phyloP scores from a whole-genome alignment of 2,329 filamentous ascomycete genomes.

The Hymenotorrendiella dingleyae region DNA sequence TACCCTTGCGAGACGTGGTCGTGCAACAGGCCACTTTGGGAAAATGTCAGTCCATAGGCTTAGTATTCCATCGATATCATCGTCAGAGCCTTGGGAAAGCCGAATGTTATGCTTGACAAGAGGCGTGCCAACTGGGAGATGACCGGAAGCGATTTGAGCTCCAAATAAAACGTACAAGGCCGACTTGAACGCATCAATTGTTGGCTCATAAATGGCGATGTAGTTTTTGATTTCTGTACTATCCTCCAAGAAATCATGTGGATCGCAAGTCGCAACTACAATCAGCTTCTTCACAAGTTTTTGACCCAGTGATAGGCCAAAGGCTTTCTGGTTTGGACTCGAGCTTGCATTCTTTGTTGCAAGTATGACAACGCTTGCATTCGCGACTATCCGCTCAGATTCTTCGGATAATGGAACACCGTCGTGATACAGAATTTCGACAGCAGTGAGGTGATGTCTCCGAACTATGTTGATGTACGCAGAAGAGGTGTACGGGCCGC shows the following conservation, averaged over 20 bases:
- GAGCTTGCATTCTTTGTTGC: constrained; percentile 35
- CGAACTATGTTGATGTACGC: constrained; percentile 32
- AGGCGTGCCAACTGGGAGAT: constrained; percentile 32
- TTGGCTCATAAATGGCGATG: constrained; percentile 39
- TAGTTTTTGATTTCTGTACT: constrained; percentile 33
- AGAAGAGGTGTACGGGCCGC: constrained; percentile 29
- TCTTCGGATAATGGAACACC: constrained; percentile 27
- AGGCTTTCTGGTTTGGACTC: constrained; percentile 32
- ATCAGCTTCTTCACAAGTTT: constrained; percentile 30
- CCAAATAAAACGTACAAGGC: constrained; percentile 37
- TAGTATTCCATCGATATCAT: constrained; percentile 29
- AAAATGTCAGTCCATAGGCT: constrained; percentile 33
- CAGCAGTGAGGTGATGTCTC: constrained; percentile 22
- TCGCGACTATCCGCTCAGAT: constrained; percentile 28
- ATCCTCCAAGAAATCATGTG: constrained; percentile 39
- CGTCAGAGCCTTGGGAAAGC: constrained; percentile 14
- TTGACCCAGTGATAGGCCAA: constrained; percentile 31
- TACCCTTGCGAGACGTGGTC: constrained; percentile 25
- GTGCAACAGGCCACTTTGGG: constrained; percentile 31
- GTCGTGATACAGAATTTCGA: constrained; percentile 32
- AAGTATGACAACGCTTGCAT: constrained; percentile 36
- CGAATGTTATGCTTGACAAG: constrained; percentile 14
- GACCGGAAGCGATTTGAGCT: constrained; percentile 24
- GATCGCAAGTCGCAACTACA: constrained; percentile 36
- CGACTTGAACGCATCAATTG: constrained; percentile 35